These are phyloP conservation scores for Pterocarpus macrocarpus DNA, from an alignment of 306 rosid species.

Conservation along the genomic window DNA sequence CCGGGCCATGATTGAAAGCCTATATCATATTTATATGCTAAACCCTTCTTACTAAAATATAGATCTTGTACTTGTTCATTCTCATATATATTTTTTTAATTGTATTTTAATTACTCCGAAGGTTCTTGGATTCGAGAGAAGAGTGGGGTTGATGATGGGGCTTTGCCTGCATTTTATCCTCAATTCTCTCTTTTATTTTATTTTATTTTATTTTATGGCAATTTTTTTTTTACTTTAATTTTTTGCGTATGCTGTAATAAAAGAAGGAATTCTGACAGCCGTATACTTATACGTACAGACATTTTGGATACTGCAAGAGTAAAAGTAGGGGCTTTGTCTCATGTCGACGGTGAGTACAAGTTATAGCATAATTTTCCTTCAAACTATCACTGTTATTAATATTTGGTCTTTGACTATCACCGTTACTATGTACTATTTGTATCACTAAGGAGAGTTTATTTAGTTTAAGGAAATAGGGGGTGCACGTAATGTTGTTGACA, in stretches of 20 bases:
- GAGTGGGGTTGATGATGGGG: not conserved
- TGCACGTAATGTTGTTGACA: conserved; percentile 30
- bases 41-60: not conserved
- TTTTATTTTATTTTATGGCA: not conserved
- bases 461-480: not conserved
- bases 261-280: not conserved
- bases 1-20: conserved; percentile 55
- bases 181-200: not conserved
- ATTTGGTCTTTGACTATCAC: too few relatives aligned
- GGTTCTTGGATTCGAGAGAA: conserved; percentile 23
- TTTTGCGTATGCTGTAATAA: not conserved
- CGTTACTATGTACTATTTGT: too few relatives aligned
- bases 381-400: too few relatives aligned
- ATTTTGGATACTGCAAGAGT: not conserved
- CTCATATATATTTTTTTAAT: not conserved
- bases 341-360: too few relatives aligned
- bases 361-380: too few relatives aligned
- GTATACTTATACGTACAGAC: not conserved
- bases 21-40: not conserved
- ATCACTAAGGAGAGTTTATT: not conserved
- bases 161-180: not conserved
- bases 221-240: not conserved
- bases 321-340: not conserved
- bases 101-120: not conserved
- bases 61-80: not conserved